phyloP scores from a whole-genome alignment of 2,329 filamentous ascomycete species.

The Pestalotiopsis sp. region DNA sequence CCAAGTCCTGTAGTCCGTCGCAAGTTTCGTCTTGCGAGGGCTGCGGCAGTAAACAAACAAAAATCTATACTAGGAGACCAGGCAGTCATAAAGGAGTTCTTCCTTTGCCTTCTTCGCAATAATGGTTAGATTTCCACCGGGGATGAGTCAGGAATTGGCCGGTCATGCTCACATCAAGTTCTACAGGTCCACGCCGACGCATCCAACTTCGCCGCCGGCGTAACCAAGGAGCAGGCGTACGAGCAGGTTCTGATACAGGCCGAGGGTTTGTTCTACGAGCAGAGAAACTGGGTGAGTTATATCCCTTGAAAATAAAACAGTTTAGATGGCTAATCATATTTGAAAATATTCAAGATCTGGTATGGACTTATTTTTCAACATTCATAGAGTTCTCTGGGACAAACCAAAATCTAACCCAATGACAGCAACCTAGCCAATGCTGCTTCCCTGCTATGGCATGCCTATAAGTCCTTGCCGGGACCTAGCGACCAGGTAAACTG shows the following conservation, averaged over 20 bases:
- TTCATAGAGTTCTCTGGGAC: background rate
- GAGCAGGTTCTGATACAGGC: conserved; percentile 74
- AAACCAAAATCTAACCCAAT: background rate
- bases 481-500: conserved; percentile 75
- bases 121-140: background rate
- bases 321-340: background rate
- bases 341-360: conserved; percentile 39
- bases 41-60: background rate
- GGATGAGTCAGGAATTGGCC: background rate
- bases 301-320: too few species aligned
- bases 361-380: conserved; percentile 24
- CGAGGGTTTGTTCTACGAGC: conserved; percentile 68
- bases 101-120: background rate
- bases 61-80: background rate
- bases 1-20: background rate
- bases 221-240: conserved; percentile 75
- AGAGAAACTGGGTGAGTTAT: conserved; percentile 74
- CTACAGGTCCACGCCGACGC: conserved; percentile 76
- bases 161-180: background rate
- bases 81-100: too few species aligned
- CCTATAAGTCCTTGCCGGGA: conserved; percentile 69
- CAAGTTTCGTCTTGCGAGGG: background rate
- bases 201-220: conserved; percentile 68
- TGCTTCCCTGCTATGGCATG: conserved; percentile 78
- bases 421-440: conserved; percentile 75